These are phyloP conservation scores for Mycogone perniciosa DNA, from an alignment of 2,329 filamentous ascomycete genomes.

Conservation along the genomic window DNA sequence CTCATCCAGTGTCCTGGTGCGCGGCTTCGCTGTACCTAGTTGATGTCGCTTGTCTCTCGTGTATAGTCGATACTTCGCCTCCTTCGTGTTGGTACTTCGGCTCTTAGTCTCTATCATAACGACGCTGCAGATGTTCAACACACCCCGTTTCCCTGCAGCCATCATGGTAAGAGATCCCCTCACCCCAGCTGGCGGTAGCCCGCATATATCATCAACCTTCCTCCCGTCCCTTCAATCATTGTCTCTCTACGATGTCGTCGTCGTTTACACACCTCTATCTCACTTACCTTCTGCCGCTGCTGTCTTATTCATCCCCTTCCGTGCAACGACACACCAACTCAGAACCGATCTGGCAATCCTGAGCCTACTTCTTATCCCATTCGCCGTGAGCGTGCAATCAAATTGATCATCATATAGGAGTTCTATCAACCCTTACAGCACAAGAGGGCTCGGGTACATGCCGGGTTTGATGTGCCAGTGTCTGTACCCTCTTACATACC, in stretches of 20 bases:
- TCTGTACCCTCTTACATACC: conserved; percentile 17
- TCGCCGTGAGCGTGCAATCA: conserved; percentile 23
- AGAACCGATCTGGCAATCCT: background rate
- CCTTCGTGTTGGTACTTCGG: conserved; percentile 33
- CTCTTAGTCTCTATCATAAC: conserved; percentile 24
- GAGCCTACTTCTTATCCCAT: background rate
- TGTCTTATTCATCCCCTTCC: background rate
- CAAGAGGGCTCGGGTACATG: conserved; percentile 25
- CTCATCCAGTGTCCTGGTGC: conserved; percentile 23
- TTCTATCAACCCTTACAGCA: conserved; percentile 22
- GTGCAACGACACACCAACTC: background rate
- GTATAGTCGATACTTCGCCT: conserved; percentile 29
- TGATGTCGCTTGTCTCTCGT: conserved; percentile 28
- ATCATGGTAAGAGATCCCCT: conserved; percentile 44
- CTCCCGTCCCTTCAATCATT: conserved; percentile 22
- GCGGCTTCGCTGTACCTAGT: conserved; percentile 20
- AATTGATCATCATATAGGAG: conserved; percentile 34
- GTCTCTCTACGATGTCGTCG: conserved; percentile 3
- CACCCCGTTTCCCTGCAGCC: conserved; percentile 34
- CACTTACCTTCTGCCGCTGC: background rate
- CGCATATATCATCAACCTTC: conserved; percentile 40
- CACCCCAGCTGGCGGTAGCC: conserved; percentile 33
- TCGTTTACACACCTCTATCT: background rate
- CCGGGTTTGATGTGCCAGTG: conserved; percentile 19
- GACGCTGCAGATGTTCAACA: conserved; percentile 29